Evolutionary conservation across 2,329 filamentous ascomycete genomes (phyloP).

Genomic region (Colletotrichum caudatum): DNA sequence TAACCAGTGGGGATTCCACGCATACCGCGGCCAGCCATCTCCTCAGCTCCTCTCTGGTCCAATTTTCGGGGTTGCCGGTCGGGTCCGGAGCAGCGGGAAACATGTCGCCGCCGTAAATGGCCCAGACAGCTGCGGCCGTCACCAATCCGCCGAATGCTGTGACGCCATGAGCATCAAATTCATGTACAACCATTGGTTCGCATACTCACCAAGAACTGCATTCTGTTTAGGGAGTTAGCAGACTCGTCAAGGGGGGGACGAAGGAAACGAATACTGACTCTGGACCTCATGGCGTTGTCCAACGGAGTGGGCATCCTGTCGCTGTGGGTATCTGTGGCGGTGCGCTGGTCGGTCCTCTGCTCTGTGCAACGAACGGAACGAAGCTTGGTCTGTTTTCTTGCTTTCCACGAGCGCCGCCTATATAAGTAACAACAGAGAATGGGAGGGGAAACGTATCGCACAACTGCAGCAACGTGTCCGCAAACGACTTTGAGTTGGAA

Average conservation of each 20-base stretch:
- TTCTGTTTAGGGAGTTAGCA: slow-evolving; percentile 22
- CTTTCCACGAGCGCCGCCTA: too few species aligned
- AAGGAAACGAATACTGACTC: slow-evolving; percentile 61
- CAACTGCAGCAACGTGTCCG: slow-evolving; percentile 31
- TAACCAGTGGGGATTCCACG: background rate
- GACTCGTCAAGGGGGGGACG: slow-evolving; percentile 13
- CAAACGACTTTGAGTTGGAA: slow-evolving; percentile 7
- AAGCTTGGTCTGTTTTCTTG: slow-evolving; percentile 2
- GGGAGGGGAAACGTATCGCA: background rate
- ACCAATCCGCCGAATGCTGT: slow-evolving; percentile 85
- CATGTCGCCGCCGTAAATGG: slow-evolving; percentile 87
- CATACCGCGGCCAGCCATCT: slow-evolving; percentile 85
- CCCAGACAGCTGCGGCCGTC: slow-evolving; percentile 83
- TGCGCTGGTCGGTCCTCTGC: background rate
- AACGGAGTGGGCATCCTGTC: slow-evolving; percentile 75
- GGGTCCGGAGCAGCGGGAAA: slow-evolving; percentile 83
- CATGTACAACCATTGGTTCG: too few species aligned
- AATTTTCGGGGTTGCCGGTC: slow-evolving; percentile 76
- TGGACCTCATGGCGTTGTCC: slow-evolving; percentile 77
- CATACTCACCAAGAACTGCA: slow-evolving; percentile 35
- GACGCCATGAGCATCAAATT: slow-evolving; percentile 18
- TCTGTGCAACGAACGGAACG: background rate
- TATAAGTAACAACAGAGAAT: background rate
- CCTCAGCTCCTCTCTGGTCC: slow-evolving; percentile 84
- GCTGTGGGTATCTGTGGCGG: slow-evolving; percentile 17